These are phyloP conservation scores for Marvania coccoides DNA, from an alignment of 139 green algal species.

Conservation along the genomic window DNA sequence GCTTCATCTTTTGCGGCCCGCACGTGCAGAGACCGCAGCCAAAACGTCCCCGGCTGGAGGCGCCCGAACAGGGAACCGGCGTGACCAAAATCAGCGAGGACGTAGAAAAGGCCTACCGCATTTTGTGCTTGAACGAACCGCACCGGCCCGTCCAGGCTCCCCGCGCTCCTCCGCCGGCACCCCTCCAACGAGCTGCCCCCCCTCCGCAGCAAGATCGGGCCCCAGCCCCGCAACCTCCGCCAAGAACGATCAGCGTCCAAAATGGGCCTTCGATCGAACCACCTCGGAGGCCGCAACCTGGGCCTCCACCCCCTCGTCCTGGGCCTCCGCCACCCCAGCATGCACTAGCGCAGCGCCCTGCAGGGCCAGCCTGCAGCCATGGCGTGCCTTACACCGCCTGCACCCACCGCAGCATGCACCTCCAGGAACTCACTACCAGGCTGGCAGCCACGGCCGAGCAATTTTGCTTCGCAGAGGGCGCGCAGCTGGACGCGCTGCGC, in stretches of 20 bases:
- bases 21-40: neutral
- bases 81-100: neutral
- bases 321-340: too few relatives aligned
- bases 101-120: neutral
- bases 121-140: neutral
- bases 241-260: too few relatives aligned
- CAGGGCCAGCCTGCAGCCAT: slow-evolving; percentile 5
- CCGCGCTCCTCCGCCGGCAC: neutral
- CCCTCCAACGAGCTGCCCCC: too few relatives aligned
- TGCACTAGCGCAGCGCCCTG: too few relatives aligned
- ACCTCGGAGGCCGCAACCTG: too few relatives aligned
- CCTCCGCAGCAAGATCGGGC: too few relatives aligned
- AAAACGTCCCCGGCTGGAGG: neutral
- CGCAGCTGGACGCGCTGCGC: neutral
- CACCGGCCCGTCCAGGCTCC: neutral
- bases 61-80: neutral
- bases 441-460: neutral
- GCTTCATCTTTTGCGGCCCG: neutral
- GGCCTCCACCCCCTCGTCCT: too few relatives aligned
- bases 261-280: too few relatives aligned
- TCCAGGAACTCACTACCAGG: slow-evolving; percentile 10
- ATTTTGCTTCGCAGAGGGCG: slow-evolving; percentile 1
- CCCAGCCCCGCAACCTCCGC: too few relatives aligned
- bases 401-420: slow-evolving; percentile 18
- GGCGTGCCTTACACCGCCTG: slow-evolving; percentile 4